Conservation (phyloP, 108 stramenopile species). For the Pseudonitzschia pungens region DNA sequence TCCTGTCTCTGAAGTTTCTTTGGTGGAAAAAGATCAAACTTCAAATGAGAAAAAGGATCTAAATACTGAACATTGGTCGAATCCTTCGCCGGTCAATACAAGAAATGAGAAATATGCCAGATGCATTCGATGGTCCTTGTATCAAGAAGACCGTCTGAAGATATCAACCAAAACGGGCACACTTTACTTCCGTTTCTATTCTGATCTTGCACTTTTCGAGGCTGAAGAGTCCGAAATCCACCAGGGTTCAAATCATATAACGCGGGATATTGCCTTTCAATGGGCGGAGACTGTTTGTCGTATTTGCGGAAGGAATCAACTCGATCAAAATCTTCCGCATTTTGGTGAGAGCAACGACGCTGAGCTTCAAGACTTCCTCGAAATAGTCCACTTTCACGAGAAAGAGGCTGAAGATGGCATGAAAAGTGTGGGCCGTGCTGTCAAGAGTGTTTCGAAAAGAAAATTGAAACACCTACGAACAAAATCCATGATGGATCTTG, state of each 20-base stretch:
- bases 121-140: conserved; percentile 51
- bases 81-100: conserved; percentile 14
- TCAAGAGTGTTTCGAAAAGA: neutral
- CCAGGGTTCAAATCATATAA: conserved; percentile 18
- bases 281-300: conserved; percentile 81
- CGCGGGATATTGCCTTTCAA: conserved; percentile 58
- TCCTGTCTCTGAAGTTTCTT: conserved; percentile 27
- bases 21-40: conserved; percentile 14
- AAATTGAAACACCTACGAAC: neutral
- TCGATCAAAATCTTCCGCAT: conserved; percentile 57
- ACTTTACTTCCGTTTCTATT: conserved; percentile 69
- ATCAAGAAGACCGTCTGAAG: conserved; percentile 68
- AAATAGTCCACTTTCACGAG: conserved; percentile 28
- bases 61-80: conserved; percentile 27
- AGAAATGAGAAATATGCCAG: conserved; percentile 27
- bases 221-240: conserved; percentile 3
- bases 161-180: conserved; percentile 44
- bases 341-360: conserved; percentile 50
- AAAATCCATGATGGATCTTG: neutral
- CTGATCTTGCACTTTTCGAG: conserved; percentile 68
- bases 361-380: conserved; percentile 60
- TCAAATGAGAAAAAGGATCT: conserved; percentile 13
- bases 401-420: conserved; percentile 18
- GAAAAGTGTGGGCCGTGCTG: neutral
- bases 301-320: conserved; percentile 48